Base-by-base conservation (phyloP, 345 rosid genomes). In the Populus alba region DNA sequence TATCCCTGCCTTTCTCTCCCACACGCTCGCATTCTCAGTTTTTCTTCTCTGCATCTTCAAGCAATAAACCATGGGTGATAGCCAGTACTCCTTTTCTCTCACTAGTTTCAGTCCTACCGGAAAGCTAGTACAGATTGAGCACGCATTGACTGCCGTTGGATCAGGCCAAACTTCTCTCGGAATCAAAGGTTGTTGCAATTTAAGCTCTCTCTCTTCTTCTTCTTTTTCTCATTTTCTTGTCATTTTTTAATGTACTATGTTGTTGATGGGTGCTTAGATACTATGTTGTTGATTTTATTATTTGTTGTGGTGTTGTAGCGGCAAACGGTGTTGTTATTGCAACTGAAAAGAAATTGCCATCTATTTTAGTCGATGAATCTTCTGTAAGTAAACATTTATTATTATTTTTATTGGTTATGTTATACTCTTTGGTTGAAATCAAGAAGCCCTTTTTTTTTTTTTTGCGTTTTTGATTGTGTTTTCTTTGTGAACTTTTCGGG, bases 241-340 rank as follows among this genome's bases (percentile, higher is more conserved):
- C 10, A 27, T 8, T 45, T 15, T 3, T 7, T 27, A 61, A 78
- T 23, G 10, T 57, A 22, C 63, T n/a, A n/a, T 31, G 63, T 4
- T 15, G 47, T 57, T 68, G 35, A 55, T 72, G 68, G 17, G 22
- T 18, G 62, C 22, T 18, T 45, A 13, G 73, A 3, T 49, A 39
- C n/a, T 7, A 27, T 49, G 75, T 53, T 39, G 3, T 74, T 41
- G 35, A n/a, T 57, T 33, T 57, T 33, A 8, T 22, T 59, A 8
- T 59, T 25, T 29, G 47, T 77, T 7, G 25, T 61, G 67, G 70
- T 62, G 16, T 80, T 90, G 73, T 87, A 95, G 97, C 99, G 87
- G 89, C 96, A 31, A 93, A 95, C 79, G 99, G 98, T 27, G 98
- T 95, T 80, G 96, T 95, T 71, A 93, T 95, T 55, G 99, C 99